These are phyloP conservation scores for Termitomyces sp. DNA, from an alignment of 768 basidiomycete species.

Conservation along the genomic window DNA sequence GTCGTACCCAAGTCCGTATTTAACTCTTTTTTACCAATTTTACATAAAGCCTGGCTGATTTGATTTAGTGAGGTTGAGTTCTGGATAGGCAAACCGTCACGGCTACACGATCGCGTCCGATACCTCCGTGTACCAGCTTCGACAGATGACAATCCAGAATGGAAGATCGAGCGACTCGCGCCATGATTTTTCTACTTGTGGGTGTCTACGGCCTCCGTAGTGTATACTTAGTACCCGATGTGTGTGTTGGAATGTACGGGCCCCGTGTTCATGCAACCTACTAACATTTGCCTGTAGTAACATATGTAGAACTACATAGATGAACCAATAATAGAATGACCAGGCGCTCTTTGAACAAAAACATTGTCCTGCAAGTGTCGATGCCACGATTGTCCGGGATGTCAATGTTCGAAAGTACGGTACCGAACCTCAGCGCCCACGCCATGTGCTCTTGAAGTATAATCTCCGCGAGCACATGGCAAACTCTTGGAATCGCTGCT, in stretches of 20 bases:
- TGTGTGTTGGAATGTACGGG: not conserved
- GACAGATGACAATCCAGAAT: constrained; percentile 48
- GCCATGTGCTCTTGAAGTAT: not conserved
- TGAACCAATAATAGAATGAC: not conserved
- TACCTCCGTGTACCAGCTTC: constrained; percentile 58
- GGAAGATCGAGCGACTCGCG: constrained; percentile 79
- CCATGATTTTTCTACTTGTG: constrained; percentile 41
- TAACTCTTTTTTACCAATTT: not conserved
- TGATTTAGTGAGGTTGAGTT: constrained; percentile 85
- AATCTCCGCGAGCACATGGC: not conserved
- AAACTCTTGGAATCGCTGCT: not conserved
- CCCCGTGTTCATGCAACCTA: not conserved
- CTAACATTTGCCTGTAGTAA: not conserved
- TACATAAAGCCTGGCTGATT: not conserved
- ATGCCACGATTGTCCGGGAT: not conserved
- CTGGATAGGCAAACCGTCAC: constrained; percentile 95
- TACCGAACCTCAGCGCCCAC: too few relatives aligned
- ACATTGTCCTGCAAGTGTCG: not conserved
- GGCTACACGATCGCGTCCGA: constrained; percentile 86
- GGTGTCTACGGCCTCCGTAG: not conserved
- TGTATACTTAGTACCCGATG: not conserved
- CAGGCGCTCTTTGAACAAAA: not conserved
- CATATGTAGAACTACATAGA: not conserved
- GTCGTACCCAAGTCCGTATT: constrained; percentile 79
- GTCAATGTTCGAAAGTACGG: too few relatives aligned